Evolutionary conservation across 257 asterid genomes (phyloP).

Genomic region (Solanum chilense): DNA sequence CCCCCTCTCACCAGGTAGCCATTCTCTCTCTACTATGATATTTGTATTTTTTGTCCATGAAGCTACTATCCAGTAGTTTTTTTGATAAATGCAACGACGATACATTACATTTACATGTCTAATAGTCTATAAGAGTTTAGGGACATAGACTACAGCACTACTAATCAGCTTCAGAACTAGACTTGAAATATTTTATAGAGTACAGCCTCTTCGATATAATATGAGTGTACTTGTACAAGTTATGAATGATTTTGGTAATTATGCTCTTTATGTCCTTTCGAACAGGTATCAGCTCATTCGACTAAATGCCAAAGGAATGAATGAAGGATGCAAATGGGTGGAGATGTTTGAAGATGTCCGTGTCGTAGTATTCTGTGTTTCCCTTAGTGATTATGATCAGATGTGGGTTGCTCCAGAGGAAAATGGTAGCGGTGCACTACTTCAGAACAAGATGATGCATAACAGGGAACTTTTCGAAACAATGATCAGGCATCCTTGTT

Average conservation of each 20-base stretch:
- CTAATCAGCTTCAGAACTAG: not conserved
- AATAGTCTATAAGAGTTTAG: not conserved
- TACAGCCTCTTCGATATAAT: not conserved
- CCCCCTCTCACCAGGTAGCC: constrained; percentile 62
- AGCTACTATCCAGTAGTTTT: not conserved
- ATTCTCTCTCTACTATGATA: not conserved
- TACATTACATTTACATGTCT: not conserved
- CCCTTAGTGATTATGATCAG: constrained; percentile 82
- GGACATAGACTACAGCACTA: not conserved
- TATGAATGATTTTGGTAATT: not conserved
- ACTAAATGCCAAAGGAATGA: constrained; percentile 78
- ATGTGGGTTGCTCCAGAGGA: constrained; percentile 34
- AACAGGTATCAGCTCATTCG: constrained; percentile 82
- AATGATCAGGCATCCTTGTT: constrained; percentile 62
- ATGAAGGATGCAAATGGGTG: constrained; percentile 86
- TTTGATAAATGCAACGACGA: not conserved
- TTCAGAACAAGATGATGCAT: constrained; percentile 82
- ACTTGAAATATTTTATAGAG: not conserved
- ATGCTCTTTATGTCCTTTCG: not conserved
- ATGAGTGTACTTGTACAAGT: not conserved
- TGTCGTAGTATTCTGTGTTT: constrained; percentile 57
- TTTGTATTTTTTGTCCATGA: not conserved
- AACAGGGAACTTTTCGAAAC: constrained; percentile 65
- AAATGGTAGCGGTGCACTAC: constrained; percentile 19
- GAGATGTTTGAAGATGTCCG: constrained; percentile 98